These are phyloP conservation scores for Arachis hypogaea DNA, from an alignment of 306 rosid genomes.

Conservation along the genomic window DNA sequence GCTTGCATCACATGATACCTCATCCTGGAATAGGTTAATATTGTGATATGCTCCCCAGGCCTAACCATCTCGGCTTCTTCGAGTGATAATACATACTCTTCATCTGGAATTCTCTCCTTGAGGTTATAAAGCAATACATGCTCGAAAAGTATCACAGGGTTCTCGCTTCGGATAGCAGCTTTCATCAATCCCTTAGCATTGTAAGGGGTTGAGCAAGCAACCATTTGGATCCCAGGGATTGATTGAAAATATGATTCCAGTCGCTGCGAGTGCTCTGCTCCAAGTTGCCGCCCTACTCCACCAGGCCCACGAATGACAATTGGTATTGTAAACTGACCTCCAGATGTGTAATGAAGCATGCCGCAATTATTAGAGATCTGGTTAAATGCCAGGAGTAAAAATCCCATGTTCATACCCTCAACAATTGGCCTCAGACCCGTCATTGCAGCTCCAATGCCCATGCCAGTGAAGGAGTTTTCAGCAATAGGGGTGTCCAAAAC, in stretches of 20 bases:
- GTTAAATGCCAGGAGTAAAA: slow-evolving; percentile 92
- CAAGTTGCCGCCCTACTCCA: slow-evolving; percentile 97
- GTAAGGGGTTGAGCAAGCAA: slow-evolving; percentile 96
- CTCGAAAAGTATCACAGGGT: slow-evolving; percentile 95
- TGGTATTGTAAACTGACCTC: slow-evolving; percentile 95
- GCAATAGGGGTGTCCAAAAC: slow-evolving; percentile 98
- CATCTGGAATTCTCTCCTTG: slow-evolving; percentile 95
- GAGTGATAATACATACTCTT: slow-evolving; percentile 84
- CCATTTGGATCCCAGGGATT: slow-evolving; percentile 98
- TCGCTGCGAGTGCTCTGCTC: slow-evolving; percentile 94
- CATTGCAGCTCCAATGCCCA: slow-evolving; percentile 99
- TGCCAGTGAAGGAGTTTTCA: slow-evolving; percentile 92
- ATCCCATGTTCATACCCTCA: slow-evolving; percentile 99
- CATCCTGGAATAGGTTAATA: slow-evolving; percentile 91
- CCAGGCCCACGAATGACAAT: slow-evolving; percentile 98
- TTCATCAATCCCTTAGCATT: slow-evolving; percentile 98
- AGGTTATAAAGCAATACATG: slow-evolving; percentile 94
- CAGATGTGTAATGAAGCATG: slow-evolving; percentile 98
- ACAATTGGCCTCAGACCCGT: slow-evolving; percentile 90
- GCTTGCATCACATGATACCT: slow-evolving; percentile 99
- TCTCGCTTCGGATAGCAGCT: slow-evolving; percentile 94
- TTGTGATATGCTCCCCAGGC: slow-evolving; percentile 92
- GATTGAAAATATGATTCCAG: slow-evolving; percentile 96
- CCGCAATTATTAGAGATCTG: slow-evolving; percentile 98
- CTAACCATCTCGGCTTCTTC: slow-evolving; percentile 98